Evolutionary conservation across 495 filamentous ascomycete genomes (phyloP), one percentile per base, ranked within the genome.

Genomic region (Chlorociboria aeruginascens): DNA sequence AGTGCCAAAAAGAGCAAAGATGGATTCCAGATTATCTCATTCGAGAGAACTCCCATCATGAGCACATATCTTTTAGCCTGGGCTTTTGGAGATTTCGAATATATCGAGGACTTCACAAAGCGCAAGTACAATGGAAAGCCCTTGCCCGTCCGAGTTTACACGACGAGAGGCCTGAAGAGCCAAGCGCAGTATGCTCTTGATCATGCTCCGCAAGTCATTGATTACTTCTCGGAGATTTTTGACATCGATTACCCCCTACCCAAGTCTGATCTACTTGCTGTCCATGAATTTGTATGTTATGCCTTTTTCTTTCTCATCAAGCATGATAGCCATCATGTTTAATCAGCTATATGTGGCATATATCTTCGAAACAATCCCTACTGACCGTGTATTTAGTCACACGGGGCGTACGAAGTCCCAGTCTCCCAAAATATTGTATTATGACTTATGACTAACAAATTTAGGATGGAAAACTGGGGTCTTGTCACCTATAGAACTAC

Each of bases 1-100:
- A 70, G 72, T 30, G 69, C 74, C 43, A 78, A 72, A 55, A 66
- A 77, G 54, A 7, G 68, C 44, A 76, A 73, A 35, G 61, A 74
- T 28, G 82, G 81, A 7, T 71, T 83, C 48, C 88, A 94, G 64
- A 66, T 79, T 9, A 86, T 97, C 12, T 74, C 78, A 0, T 98
- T 98, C 56, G 85, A 94, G 52, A 76, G 72, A 43, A 89, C 83
- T 10, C 92, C 92, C 0, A 71, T 88, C 48, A 98, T 98, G 92
- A 95, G 88, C 63, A 95, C 92, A n/a, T 94, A 94, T 65, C 80
- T 98, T 29, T 69, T 95, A 25, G 90, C 92, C 12, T 98, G 92
- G 92, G 90, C 90, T 16, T 76, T 95, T 48, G 92, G 93, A 50
- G 92, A 97, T 60, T 95, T 98, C 50, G 90, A 95, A 63, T 94